Conservation (phyloP, 805 yeast species). For the Wickerhamiella brachini region DNA sequence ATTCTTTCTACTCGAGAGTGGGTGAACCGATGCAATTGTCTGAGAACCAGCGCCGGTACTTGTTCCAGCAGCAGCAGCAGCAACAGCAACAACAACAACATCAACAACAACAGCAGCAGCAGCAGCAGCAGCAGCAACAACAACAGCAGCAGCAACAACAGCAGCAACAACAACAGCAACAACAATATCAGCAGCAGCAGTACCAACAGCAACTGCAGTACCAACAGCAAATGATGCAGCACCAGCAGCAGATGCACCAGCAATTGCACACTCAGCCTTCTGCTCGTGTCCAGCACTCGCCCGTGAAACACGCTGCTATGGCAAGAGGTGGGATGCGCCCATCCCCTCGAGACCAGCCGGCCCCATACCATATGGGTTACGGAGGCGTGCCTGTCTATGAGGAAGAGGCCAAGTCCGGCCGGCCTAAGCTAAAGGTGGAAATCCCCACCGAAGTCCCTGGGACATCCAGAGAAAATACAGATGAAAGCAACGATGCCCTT, state of each 20-base stretch:
- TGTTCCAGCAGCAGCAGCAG: neutral
- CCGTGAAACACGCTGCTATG: neutral
- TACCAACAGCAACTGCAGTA: neutral
- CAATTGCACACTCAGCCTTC: neutral
- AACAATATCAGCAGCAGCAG: neutral
- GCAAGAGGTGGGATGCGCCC: no score
- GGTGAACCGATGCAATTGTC: neutral
- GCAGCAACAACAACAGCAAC: neutral
- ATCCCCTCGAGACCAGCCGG: neutral
- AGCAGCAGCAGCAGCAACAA: neutral
- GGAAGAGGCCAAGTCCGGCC: neutral
- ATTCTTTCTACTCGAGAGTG: neutral
- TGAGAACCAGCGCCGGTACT: neutral
- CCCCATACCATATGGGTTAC: neutral
- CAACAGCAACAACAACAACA: neutral
- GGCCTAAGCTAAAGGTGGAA: constrained; percentile 28
- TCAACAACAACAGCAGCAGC: neutral
- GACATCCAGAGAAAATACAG: neutral
- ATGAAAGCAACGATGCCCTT: neutral
- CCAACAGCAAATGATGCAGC: neutral
- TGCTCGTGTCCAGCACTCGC: neutral
- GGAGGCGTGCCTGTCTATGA: neutral
- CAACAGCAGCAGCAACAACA: neutral
- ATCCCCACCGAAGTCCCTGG: constrained; percentile 20
- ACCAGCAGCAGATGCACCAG: neutral